These are phyloP conservation scores for Rhamnella rubrinervis DNA, from an alignment of 331 rosid genomes.

Conservation along the genomic window DNA sequence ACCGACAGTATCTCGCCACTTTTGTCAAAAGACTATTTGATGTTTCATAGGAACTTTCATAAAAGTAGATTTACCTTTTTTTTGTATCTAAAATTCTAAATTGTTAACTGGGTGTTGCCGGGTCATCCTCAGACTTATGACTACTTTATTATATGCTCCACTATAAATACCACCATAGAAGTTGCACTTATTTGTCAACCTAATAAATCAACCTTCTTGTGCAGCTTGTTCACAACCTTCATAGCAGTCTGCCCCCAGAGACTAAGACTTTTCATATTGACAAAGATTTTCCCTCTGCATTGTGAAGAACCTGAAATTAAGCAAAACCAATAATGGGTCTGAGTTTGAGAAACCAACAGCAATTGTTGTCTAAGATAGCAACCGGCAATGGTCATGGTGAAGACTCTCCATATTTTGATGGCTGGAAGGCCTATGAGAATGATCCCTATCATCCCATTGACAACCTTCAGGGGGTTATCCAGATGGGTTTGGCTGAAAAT, in stretches of 20 bases:
- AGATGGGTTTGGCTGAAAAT: constrained; percentile 94
- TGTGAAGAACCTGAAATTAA: background rate
- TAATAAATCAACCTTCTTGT: no score
- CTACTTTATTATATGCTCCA: background rate
- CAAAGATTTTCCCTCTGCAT: constrained; percentile 1
- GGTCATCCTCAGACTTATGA: no score
- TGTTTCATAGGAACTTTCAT: no score
- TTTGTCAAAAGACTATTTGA: no score
- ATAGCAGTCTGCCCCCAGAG: background rate
- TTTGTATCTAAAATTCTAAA: no score
- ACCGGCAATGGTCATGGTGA: constrained; percentile 77
- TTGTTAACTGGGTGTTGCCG: no score
- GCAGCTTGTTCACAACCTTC: background rate
- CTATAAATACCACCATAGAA: background rate
- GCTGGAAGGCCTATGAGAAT: constrained; percentile 81
- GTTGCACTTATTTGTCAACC: background rate
- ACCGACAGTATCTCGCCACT: no score
- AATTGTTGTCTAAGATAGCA: constrained; percentile 69
- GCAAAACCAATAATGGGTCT: constrained; percentile 24
- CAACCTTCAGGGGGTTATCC: constrained; percentile 76
- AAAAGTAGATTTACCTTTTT: no score
- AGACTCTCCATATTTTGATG: constrained; percentile 68
- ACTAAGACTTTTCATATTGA: background rate
- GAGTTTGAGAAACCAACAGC: constrained; percentile 24
- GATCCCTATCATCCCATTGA: constrained; percentile 56